Conservation (phyloP, 352 stramenopile genomes). For the Phytophthora boehmeriae region DNA sequence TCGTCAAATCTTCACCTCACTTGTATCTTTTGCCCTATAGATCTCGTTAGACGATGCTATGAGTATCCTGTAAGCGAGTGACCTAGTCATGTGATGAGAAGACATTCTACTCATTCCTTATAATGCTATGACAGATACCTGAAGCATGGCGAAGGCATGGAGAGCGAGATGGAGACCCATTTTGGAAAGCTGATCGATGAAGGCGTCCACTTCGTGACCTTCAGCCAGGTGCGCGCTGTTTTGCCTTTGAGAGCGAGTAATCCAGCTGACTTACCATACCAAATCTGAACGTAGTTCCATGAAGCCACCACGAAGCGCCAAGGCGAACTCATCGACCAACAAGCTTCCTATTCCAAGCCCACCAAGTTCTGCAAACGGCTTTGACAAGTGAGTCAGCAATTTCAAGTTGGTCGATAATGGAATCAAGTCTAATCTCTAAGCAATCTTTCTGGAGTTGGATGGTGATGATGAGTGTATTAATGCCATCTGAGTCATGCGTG, state of each 20-base stretch:
- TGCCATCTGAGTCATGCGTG: slow-evolving; percentile 4
- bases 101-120: not conserved
- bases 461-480: slow-evolving; percentile 23
- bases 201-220: slow-evolving; percentile 68
- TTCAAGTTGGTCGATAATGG: not conserved
- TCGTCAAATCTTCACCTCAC: not conserved
- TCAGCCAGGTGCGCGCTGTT: slow-evolving; percentile 45
- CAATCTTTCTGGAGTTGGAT: slow-evolving; percentile 8
- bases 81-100: no score
- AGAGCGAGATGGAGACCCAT: slow-evolving; percentile 78
- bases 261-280: no score
- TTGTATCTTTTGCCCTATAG: slow-evolving; percentile 26
- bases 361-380: slow-evolving; percentile 60
- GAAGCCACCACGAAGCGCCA: slow-evolving; percentile 61
- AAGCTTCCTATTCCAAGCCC: slow-evolving; percentile 46
- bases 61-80: slow-evolving; percentile 64
- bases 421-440: not conserved
- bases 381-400: slow-evolving; percentile 16
- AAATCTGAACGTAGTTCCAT: slow-evolving; percentile 44
- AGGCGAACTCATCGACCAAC: slow-evolving; percentile 69
- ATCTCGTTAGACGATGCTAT: slow-evolving; percentile 81
- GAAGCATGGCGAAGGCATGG: slow-evolving; percentile 82
- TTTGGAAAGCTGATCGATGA: slow-evolving; percentile 71
- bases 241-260: not conserved
- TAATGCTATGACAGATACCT: slow-evolving; percentile 44